These are phyloP conservation scores for Kalmanozyma brasiliensis DNA, from an alignment of 1,284 basidiomycete species.

Conservation along the genomic window DNA sequence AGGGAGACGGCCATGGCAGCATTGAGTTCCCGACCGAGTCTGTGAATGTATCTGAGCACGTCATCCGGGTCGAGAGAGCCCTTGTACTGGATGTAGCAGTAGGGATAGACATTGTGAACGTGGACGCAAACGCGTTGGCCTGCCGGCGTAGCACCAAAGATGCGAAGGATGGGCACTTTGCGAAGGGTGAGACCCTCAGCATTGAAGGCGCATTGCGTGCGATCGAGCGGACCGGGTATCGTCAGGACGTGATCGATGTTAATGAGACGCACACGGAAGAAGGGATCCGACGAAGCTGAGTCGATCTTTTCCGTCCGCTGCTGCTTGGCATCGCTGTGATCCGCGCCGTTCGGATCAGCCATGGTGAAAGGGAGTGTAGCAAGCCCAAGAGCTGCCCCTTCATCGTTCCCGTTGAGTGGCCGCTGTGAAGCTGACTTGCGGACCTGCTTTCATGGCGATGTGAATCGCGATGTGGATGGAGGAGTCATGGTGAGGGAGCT, in stretches of 20 bases:
- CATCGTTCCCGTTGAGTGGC: neutral
- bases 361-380: conserved; percentile 3
- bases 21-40: conserved; percentile 78
- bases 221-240: conserved; percentile 42
- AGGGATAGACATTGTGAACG: conserved; percentile 78
- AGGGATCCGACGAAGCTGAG: conserved; percentile 32
- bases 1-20: conserved; percentile 55
- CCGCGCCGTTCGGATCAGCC: conserved; percentile 2
- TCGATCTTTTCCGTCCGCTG: conserved; percentile 24
- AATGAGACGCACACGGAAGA: conserved; percentile 59
- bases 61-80: conserved; percentile 67
- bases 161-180: conserved; percentile 79
- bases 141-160: conserved; percentile 84
- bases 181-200: conserved; percentile 75
- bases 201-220: conserved; percentile 59
- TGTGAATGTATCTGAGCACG: conserved; percentile 77
- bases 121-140: conserved; percentile 86
- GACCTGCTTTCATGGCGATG: neutral
- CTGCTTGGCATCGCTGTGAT: conserved; percentile 4
- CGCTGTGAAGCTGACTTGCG: neutral
- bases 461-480: neutral
- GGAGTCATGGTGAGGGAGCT: too few species aligned
- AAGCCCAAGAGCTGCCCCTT: neutral
- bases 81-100: conserved; percentile 72
- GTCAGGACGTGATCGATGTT: conserved; percentile 62